phyloP scores from a whole-genome alignment of 1,139 yeast species.

The Candida sanyaensis region DNA sequence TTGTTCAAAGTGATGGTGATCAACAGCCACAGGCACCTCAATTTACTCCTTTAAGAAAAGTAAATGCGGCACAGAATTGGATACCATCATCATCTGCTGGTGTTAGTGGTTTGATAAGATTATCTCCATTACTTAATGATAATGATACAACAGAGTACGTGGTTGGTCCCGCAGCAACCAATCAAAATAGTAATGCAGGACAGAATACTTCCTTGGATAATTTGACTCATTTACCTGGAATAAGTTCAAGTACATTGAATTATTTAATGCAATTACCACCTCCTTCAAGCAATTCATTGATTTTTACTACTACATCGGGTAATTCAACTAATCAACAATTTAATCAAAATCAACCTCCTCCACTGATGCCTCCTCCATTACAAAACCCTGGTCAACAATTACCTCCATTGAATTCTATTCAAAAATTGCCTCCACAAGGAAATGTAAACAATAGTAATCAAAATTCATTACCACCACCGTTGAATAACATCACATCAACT shows the following conservation, averaged over 20 bases:
- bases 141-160: slow-evolving; percentile 25
- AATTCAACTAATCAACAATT: background rate
- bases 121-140: slow-evolving; percentile 40
- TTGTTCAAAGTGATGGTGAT: background rate
- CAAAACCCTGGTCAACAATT: slow-evolving; percentile 36
- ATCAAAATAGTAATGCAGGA: background rate
- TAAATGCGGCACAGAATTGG: slow-evolving; percentile 20
- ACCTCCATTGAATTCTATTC: slow-evolving; percentile 41
- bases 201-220: slow-evolving; percentile 17
- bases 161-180: slow-evolving; percentile 1
- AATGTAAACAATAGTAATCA: slow-evolving; percentile 1
- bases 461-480: slow-evolving; percentile 17
- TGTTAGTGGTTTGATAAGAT: slow-evolving; percentile 25
- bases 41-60: slow-evolving; percentile 12
- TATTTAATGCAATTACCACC: slow-evolving; percentile 5
- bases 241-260: slow-evolving; percentile 5
- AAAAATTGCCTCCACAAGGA: slow-evolving; percentile 24
- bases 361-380: slow-evolving; percentile 25
- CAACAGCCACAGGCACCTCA: slow-evolving; percentile 3
- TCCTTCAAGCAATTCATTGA: background rate
- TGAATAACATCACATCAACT: slow-evolving; percentile 18
- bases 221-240: slow-evolving; percentile 20
- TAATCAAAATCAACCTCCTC: background rate
- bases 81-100: slow-evolving; percentile 15
- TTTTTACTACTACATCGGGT: background rate